Evolutionary conservation across 2,329 filamentous ascomycete genomes (phyloP), one percentile per base, ranked within the genome.

Genomic region (Lasiodiplodia theobromae): DNA sequence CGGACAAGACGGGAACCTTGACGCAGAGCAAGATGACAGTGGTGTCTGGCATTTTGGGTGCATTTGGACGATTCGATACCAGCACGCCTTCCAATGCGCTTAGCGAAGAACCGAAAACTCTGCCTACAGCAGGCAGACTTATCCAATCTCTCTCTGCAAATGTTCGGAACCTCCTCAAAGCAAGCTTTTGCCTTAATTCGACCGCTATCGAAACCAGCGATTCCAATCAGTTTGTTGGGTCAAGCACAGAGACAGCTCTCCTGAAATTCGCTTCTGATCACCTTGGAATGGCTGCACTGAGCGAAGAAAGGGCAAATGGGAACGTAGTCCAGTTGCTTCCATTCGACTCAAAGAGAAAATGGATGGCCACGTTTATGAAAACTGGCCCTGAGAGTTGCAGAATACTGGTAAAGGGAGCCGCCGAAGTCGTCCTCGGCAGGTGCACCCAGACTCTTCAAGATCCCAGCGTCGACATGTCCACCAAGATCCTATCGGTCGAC

Each of bases 201-300:
- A 80, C 78, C 6, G 78, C 78, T 0, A 92, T 92, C 71, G 88
- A 92, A 84, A 69, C 72, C 79, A 21, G 79, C 85, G 31, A 34
- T 34, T 34, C 31, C 31, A 34, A 34, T 34, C 31, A 8, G 0
- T 94, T 92, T 72, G 85, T 93, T 70, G 91, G 91, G 37, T 93
- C 91, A 5, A 93, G 93, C 79, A 94, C 91, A 0, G 91, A 94
- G 76, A 92, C 90, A 3, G 91, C 91, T 28, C 82, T 94, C 14
- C 84, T 94, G n/a, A 83, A 84, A 28, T 92, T 93, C 75, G 89
- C 90, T 23, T 85, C 86, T 58, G 87, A 91, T 60, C 83, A 88
- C 73, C 82, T 93, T 16, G 90, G 85, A 53, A 88, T 93, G 83
- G 86, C 86, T 7, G 83, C 85, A 0, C 79, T 92, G 18, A 81